phyloP scores from a whole-genome alignment of 2,329 filamentous ascomycete species.

The Daldinia eschscholtzii region DNA sequence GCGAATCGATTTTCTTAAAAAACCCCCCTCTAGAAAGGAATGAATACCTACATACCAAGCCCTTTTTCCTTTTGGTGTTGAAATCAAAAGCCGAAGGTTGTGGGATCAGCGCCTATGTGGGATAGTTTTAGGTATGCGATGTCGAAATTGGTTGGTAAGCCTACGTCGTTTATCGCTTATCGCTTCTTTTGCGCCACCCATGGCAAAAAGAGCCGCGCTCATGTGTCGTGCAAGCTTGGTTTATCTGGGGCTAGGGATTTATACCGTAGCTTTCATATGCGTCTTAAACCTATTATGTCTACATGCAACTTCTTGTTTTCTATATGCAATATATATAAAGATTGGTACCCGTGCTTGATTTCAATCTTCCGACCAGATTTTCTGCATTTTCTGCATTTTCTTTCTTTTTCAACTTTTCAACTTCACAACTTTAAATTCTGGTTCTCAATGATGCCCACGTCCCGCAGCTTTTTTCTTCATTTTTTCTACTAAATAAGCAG shows the following conservation, averaged over 20 bases:
- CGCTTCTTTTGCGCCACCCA: constrained; percentile 21
- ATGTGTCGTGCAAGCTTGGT: background rate
- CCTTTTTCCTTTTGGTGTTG: constrained; percentile 1
- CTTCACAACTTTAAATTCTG: constrained; percentile 35
- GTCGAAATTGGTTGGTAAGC: constrained; percentile 37
- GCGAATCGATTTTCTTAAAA: background rate
- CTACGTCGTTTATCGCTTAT: constrained; percentile 32
- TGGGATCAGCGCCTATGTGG: constrained; percentile 2
- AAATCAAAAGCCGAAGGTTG: constrained; percentile 1
- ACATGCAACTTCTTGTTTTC: background rate
- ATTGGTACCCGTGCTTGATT: constrained; percentile 22
- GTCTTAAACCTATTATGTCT: background rate
- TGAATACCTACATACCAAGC: background rate
- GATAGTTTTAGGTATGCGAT: background rate
- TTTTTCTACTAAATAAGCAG: constrained; percentile 3
- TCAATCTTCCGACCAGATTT: constrained; percentile 34
- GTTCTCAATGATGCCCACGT: background rate
- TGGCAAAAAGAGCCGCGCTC: constrained; percentile 19
- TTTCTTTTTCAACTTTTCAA: constrained; percentile 21
- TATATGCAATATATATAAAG: constrained; percentile 12
- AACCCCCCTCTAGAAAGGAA: background rate
- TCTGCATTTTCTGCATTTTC: constrained; percentile 35
- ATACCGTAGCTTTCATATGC: constrained; percentile 9
- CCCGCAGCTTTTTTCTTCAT: background rate
- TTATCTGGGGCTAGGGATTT: constrained; percentile 5